Conservation (phyloP, 768 basidiomycete species). For the Boletus bicolor region DNA sequence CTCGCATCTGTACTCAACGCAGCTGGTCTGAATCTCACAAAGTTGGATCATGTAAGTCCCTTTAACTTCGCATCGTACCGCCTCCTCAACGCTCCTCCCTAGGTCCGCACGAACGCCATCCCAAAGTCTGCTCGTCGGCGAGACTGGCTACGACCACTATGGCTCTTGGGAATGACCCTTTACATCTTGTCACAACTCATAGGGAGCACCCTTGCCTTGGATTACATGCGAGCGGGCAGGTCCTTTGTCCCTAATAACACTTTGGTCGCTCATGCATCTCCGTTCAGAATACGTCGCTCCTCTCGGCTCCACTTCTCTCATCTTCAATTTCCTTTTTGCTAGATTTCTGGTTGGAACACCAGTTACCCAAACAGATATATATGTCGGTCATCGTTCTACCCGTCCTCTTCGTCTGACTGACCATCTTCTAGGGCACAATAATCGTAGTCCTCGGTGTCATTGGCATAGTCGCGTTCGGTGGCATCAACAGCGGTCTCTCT, state of each 20-base stretch:
- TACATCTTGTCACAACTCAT: conserved; percentile 90
- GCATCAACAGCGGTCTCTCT: conserved; percentile 76
- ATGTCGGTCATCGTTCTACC: conserved; percentile 44
- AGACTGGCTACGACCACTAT: conserved; percentile 82
- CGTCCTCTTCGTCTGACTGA: background rate
- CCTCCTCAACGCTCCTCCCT: background rate
- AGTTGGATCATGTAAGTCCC: conserved; percentile 78
- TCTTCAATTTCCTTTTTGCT: conserved; percentile 97
- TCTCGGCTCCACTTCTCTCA: conserved; percentile 86
- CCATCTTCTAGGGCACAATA: conserved; percentile 61
- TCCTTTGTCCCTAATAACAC: background rate
- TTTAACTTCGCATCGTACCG: background rate
- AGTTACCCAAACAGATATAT: conserved; percentile 79
- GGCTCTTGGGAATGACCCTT: conserved; percentile 90
- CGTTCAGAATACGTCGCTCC: conserved; percentile 89
- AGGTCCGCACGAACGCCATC: conserved; percentile 71
- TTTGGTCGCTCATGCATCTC: conserved; percentile 11
- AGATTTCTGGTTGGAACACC: conserved; percentile 84
- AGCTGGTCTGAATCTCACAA: conserved; percentile 91
- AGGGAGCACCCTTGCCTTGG: conserved; percentile 81
- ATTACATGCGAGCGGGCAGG: conserved; percentile 82
- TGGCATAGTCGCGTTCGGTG: conserved; percentile 85
- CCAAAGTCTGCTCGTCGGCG: conserved; percentile 71
- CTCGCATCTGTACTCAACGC: conserved; percentile 85
- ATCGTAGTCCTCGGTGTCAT: conserved; percentile 81